These are phyloP conservation scores for Penicillium ucsense DNA, from an alignment of 495 filamentous ascomycete species.

Conservation along the genomic window DNA sequence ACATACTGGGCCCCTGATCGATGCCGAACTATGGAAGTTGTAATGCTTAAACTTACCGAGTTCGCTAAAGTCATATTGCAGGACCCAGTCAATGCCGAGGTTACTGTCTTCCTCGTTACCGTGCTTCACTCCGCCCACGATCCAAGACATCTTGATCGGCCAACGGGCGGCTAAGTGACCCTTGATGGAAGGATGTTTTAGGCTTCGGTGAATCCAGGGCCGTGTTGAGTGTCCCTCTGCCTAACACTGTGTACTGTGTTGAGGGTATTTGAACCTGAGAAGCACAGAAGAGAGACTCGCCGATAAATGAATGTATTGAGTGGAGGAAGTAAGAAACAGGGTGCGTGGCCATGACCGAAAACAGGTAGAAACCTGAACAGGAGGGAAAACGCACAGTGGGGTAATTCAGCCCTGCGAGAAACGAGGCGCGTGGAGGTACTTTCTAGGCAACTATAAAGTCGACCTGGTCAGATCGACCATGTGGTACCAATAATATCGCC, in stretches of 20 bases:
- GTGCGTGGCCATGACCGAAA: background rate
- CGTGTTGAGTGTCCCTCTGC: background rate
- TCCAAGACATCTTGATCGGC: slow-evolving; percentile 17
- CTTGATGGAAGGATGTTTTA: too few species aligned
- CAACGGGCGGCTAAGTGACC: background rate
- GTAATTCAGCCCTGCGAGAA: background rate
- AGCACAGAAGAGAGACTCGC: background rate
- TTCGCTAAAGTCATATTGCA: slow-evolving; percentile 31
- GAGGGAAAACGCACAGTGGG: background rate
- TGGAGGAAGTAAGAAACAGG: background rate
- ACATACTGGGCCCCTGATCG: too few species aligned
- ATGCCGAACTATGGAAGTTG: too few species aligned
- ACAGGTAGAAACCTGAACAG: background rate
- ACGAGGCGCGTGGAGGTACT: background rate
- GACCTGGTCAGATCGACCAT: too few species aligned
- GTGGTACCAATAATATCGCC: background rate
- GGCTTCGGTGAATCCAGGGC: background rate
- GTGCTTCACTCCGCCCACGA: slow-evolving; percentile 13
- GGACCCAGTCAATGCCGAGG: slow-evolving; percentile 35
- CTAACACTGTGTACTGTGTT: background rate
- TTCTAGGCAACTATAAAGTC: too few species aligned
- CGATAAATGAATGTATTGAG: background rate
- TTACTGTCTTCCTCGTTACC: slow-evolving; percentile 25
- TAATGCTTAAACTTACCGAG: slow-evolving; percentile 14
- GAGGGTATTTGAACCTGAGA: background rate